Percentiles rank a stretch among this genome's conserved stretches.
Evolutionary conservation across 371 early-diverging fungal species (phyloP).

Genomic region (Coemansia sp.): DNA sequence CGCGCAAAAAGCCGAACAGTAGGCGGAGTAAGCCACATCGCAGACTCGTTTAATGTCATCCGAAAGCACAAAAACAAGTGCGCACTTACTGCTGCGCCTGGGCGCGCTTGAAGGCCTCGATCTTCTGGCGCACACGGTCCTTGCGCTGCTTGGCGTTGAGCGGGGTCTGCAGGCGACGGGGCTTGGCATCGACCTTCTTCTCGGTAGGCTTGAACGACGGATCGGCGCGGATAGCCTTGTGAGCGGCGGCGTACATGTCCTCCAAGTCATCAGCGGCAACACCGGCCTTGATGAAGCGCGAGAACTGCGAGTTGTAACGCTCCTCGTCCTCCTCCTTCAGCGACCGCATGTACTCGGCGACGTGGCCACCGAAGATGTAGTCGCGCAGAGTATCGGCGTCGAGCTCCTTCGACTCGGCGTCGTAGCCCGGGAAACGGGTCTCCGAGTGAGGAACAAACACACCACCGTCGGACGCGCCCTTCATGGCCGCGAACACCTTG

Average conservation of each 20-base stretch:
- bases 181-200: constrained; percentile 62
- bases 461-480: constrained; percentile 99
- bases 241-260: constrained; percentile 93
- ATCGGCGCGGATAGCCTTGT: constrained; percentile 92
- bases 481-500: constrained; percentile 98
- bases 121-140: constrained; percentile 88
- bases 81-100: constrained; percentile 18
- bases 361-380: constrained; percentile 99
- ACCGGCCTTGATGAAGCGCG: constrained; percentile 90
- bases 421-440: constrained; percentile 98
- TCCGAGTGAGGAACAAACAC: constrained; percentile 98
- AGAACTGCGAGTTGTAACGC: constrained; percentile 96
- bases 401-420: constrained; percentile 82
- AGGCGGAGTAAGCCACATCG: constrained; percentile 55
- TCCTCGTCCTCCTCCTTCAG: constrained; percentile 99
- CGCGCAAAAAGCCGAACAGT: constrained; percentile 11
- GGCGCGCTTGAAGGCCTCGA: constrained; percentile 67
- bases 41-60: constrained; percentile 50
- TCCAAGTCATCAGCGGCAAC: constrained; percentile 92
- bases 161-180: constrained; percentile 62
- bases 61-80: neutral
- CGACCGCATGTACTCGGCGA: constrained; percentile 97
- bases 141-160: constrained; percentile 89
- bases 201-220: constrained; percentile 71
- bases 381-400: constrained; percentile 94